Conservation (phyloP, 2,329 filamentous ascomycete genomes). For the Trichoderma sp. region DNA sequence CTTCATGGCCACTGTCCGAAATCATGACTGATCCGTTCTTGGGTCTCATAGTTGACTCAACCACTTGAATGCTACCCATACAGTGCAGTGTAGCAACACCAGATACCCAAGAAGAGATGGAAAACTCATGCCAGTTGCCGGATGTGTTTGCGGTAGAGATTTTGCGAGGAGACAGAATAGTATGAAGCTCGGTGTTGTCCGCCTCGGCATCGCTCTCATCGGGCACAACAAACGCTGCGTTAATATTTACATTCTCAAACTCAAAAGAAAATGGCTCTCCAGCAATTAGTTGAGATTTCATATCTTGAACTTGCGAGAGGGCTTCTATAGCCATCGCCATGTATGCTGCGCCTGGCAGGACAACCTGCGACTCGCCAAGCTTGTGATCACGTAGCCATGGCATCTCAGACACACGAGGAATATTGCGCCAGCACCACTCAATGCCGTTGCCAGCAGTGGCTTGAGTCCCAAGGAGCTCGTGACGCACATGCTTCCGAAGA, state of each 20-base stretch:
- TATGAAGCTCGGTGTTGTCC: conserved; percentile 3
- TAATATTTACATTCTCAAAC: conserved; percentile 32
- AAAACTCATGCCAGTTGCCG: conserved; percentile 2
- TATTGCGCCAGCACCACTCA: conserved; percentile 46
- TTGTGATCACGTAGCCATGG: conserved; percentile 57
- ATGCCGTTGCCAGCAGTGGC: conserved; percentile 23
- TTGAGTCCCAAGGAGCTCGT: conserved; percentile 43
- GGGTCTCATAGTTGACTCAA: background rate
- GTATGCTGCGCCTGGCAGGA: conserved; percentile 48
- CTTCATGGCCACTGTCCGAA: background rate
- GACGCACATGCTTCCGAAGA: conserved; percentile 37
- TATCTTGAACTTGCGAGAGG: conserved; percentile 23
- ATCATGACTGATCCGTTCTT: background rate
- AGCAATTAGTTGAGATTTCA: background rate
- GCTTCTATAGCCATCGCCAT: conserved; percentile 46
- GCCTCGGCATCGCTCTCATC: conserved; percentile 23
- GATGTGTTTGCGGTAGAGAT: conserved; percentile 10
- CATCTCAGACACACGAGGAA: conserved; percentile 45
- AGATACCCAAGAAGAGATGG: conserved; percentile 2
- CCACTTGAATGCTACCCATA: conserved; percentile 1
- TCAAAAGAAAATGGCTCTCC: conserved; percentile 21
- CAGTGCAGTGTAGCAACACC: background rate
- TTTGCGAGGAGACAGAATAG: background rate
- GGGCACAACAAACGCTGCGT: conserved; percentile 31
- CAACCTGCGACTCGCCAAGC: conserved; percentile 47